Percentiles rank a stretch among this genome's conserved stretches.
phyloP scores from a whole-genome alignment of 2,329 filamentous ascomycete species.

The Coleophoma cylindrospora region DNA sequence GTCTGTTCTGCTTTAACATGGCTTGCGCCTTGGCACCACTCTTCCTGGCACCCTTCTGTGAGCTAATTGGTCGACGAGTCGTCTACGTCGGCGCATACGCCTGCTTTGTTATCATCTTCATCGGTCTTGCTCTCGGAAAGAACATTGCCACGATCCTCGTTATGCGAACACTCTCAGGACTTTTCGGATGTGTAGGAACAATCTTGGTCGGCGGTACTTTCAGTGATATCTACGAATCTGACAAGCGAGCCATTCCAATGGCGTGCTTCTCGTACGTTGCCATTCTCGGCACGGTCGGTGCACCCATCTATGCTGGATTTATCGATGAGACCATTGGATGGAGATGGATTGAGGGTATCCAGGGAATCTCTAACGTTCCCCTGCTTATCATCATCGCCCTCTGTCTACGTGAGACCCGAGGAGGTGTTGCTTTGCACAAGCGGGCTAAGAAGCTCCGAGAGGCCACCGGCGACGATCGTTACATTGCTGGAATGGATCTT shows the following conservation, averaged over 20 bases:
- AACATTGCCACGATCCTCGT: conserved; percentile 70
- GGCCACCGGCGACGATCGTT: conserved; percentile 54
- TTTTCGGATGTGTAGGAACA: conserved; percentile 65
- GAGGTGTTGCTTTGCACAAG: conserved; percentile 69
- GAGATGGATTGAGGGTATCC: conserved; percentile 86
- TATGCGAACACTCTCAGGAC: conserved; percentile 62
- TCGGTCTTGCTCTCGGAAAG: conserved; percentile 66
- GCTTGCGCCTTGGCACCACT: conserved; percentile 77
- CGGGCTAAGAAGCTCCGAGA: conserved; percentile 64
- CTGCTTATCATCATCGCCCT: conserved; percentile 61
- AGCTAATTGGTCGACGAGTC: conserved; percentile 78
- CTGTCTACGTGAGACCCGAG: conserved; percentile 76
- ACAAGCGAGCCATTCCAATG: conserved; percentile 82
- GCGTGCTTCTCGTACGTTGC: conserved; percentile 74
- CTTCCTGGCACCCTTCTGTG: conserved; percentile 78
- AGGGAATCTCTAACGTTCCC: conserved; percentile 62
- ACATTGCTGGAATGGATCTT: conserved; percentile 45
- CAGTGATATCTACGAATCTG: conserved; percentile 73
- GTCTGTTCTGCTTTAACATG: conserved; percentile 72
- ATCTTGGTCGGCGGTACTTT: conserved; percentile 84
- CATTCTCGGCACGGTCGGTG: conserved; percentile 67
- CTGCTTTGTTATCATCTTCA: conserved; percentile 29
- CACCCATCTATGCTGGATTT: conserved; percentile 59
- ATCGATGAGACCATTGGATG: conserved; percentile 59
- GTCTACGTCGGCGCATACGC: conserved; percentile 64